Evolutionary conservation across 163 green algal species (phyloP).

Genomic region (Trebouxia gelatinosa): DNA sequence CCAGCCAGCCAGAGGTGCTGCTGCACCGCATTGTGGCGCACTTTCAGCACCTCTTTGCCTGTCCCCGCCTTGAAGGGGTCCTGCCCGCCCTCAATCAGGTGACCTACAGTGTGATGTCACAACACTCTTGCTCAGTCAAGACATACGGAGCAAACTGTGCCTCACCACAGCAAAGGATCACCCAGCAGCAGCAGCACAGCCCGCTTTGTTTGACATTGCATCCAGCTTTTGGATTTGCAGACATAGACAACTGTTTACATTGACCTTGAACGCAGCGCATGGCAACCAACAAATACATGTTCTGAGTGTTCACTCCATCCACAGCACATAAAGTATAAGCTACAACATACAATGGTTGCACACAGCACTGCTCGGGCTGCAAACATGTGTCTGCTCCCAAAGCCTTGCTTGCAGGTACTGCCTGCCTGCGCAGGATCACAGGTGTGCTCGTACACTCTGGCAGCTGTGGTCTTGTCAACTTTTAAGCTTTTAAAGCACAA

Average conservation of each 20-base stretch:
- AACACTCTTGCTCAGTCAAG: not conserved
- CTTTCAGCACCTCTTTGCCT: slow-evolving; percentile 69
- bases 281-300: not conserved
- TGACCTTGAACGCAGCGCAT: not conserved
- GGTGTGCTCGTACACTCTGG: no score
- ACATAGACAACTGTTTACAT: not conserved
- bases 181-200: not conserved
- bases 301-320: no score
- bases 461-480: no score
- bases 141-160: no score
- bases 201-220: not conserved
- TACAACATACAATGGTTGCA: no score
- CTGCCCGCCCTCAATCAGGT: slow-evolving; percentile 61
- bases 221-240: not conserved
- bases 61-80: slow-evolving; percentile 51
- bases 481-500: no score
- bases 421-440: no score
- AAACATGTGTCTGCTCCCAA: no score
- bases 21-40: slow-evolving; percentile 60
- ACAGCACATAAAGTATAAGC: no score
- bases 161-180: not conserved
- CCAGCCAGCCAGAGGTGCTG: slow-evolving; percentile 47
- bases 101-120: not conserved
- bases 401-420: not conserved
- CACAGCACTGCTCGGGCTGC: no score